Percentiles rank a stretch among this genome's conserved stretches.
Evolutionary conservation across 306 rosid species (phyloP).

Genomic region (Gynostemma pentaphyllum): DNA sequence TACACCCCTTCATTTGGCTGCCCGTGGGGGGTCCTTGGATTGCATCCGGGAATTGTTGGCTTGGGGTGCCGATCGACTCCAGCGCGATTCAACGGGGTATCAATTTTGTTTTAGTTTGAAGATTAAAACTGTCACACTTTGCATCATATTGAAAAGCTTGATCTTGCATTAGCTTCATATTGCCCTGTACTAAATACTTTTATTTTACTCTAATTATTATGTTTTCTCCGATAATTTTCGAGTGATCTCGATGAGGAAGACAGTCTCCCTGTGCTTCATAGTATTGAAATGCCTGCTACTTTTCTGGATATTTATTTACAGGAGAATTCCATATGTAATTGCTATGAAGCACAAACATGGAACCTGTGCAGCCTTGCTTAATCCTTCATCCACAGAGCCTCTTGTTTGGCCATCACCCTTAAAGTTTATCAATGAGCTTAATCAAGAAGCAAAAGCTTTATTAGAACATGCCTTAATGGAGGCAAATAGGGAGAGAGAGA

Average conservation of each 20-base stretch:
- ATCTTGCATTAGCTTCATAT: neutral
- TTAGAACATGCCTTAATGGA: slow-evolving; percentile 80
- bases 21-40: slow-evolving; percentile 87
- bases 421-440: slow-evolving; percentile 82
- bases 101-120: no score
- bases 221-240: no score
- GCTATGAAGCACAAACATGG: slow-evolving; percentile 71
- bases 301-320: slow-evolving; percentile 17
- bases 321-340: slow-evolving; percentile 77
- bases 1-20: slow-evolving; percentile 94
- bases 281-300: no score
- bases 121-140: neutral
- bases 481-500: slow-evolving; percentile 84
- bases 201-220: neutral
- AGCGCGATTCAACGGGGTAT: slow-evolving; percentile 92
- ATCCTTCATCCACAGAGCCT: slow-evolving; percentile 87
- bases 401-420: slow-evolving; percentile 98
- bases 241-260: no score
- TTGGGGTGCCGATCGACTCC: slow-evolving; percentile 97
- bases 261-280: no score
- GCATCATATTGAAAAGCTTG: neutral
- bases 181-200: neutral
- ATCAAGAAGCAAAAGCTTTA: slow-evolving; percentile 68
- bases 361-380: slow-evolving; percentile 80
- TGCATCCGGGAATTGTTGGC: slow-evolving; percentile 79